Conservation (phyloP, 495 filamentous ascomycete species). For the Aspergillus heteromorphus region DNA sequence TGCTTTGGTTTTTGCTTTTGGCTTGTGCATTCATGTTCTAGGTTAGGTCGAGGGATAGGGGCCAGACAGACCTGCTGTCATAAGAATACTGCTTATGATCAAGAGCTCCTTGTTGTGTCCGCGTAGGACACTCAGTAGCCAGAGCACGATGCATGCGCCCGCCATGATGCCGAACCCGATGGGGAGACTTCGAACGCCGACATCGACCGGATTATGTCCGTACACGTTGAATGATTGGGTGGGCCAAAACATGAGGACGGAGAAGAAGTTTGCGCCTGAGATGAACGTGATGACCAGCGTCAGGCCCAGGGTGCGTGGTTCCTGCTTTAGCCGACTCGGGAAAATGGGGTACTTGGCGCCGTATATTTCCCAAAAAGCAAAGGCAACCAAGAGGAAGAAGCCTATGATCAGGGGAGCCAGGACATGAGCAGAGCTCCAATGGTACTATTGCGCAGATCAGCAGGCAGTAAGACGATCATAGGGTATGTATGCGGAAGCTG, state of each 20-base stretch:
- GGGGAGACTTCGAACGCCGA: conserved; percentile 62
- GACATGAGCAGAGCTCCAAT: conserved; percentile 53
- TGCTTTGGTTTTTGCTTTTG: neutral
- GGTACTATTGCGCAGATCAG: conserved; percentile 35
- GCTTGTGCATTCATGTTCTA: no score
- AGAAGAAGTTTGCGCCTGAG: conserved; percentile 71
- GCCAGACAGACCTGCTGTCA: conserved; percentile 55
- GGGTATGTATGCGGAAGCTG: neutral
- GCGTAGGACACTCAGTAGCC: conserved; percentile 53
- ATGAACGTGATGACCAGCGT: conserved; percentile 71
- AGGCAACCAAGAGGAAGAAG: conserved; percentile 46
- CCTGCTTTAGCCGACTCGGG: conserved; percentile 55
- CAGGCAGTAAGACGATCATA: neutral
- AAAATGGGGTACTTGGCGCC: conserved; percentile 62
- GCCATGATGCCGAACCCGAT: conserved; percentile 58
- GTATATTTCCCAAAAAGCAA: conserved; percentile 56
- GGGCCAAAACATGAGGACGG: conserved; percentile 68
- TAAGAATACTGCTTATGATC: conserved; percentile 55
- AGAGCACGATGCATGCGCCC: conserved; percentile 59
- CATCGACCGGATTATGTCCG: conserved; percentile 60
- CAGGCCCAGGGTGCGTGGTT: conserved; percentile 55
- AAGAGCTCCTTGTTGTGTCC: conserved; percentile 60
- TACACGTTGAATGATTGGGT: conserved; percentile 71
- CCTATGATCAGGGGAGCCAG: conserved; percentile 57
- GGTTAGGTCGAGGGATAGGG: no score